Base-by-base conservation (phyloP, 1,284 basidiomycete genomes). In the Sporisorium reilianum region DNA sequence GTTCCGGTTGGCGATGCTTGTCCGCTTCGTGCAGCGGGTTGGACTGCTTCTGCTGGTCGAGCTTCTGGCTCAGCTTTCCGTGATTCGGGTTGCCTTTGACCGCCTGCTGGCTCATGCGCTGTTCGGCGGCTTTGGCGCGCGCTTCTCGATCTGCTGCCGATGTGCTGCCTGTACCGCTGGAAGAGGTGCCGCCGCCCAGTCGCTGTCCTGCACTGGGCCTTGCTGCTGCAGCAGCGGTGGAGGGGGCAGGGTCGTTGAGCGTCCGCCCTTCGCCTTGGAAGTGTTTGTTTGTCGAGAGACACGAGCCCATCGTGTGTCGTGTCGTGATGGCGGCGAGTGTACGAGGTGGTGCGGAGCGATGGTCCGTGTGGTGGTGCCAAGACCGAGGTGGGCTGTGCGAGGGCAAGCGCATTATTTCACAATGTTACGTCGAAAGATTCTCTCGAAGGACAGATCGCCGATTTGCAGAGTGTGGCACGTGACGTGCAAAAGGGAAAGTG, bases 21-120 rank as follows among this genome's bases (percentile, higher is more conserved):
- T 32, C 28, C 9, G 1, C 18, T 5, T 38, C 20, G 6, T 59
- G 26, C 40, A 58, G 26, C 4, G 57, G 45, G 20, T 73, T 59
- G 0, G 56, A 5, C 2, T 53, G 36, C 44, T 72, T 58, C 41
- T 71, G 63, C 2, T 61, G 30, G 25, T 67, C 42, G 1, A 75
- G 34, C 18, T 65, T 49, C 32, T 70, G 62, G 26, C 72, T 75
- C 11, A 75, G 42, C 28, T 71, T 75, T 4, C 72, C 72, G 0
- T 55, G 56, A 3, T 26, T 36, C 3, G 58, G 60, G 2, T 65
- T 42, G 12, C 70, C 70, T 32, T 73, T 73, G n/a, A 25, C 8
- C 9, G 61, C 61, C 30, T 64, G 58, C 26, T 64, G 50, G 6
- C 52, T 49, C 55, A 73, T 73, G 2, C 70, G 25, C 18, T 32